Percentiles rank a stretch among this genome's conserved stretches.
phyloP scores from a whole-genome alignment of 1,139 yeast genomes.

The Hyphopichia fennica region DNA sequence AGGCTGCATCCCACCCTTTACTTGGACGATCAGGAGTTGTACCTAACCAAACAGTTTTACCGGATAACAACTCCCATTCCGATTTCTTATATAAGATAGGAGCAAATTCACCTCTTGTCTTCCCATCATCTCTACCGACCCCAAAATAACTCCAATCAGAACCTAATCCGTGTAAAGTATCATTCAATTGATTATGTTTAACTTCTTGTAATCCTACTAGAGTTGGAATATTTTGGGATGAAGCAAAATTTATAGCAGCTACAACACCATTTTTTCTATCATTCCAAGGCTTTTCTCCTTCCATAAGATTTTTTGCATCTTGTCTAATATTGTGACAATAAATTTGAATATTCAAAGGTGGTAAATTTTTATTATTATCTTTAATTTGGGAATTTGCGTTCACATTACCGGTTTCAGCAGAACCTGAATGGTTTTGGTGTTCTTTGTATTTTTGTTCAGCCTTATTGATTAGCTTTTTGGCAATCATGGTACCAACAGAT shows the following conservation, averaged over 20 bases:
- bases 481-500: neutral
- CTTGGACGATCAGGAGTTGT: slow-evolving; percentile 32
- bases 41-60: slow-evolving; percentile 36
- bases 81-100: slow-evolving; percentile 37
- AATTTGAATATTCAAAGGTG: slow-evolving; percentile 25
- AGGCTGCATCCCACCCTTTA: slow-evolving; percentile 34
- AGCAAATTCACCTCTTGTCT: slow-evolving; percentile 40
- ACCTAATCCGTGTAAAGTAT: slow-evolving; percentile 27
- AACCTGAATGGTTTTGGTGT: slow-evolving; percentile 1
- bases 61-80: slow-evolving; percentile 35
- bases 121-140: slow-evolving; percentile 48
- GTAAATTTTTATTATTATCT: slow-evolving; percentile 9
- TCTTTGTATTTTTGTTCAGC: slow-evolving; percentile 8
- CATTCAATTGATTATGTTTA: slow-evolving; percentile 41
- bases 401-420: neutral
- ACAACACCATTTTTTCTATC: slow-evolving; percentile 30
- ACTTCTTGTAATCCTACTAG: slow-evolving; percentile 49
- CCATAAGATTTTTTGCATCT: slow-evolving; percentile 23
- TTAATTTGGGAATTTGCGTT: slow-evolving; percentile 4
- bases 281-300: slow-evolving; percentile 38
- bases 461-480: neutral
- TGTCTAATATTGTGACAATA: slow-evolving; percentile 48
- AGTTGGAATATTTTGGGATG: slow-evolving; percentile 20
- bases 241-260: slow-evolving; percentile 26
- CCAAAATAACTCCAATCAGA: slow-evolving; percentile 41